These are phyloP conservation scores for Cladosporium sp. DNA, from an alignment of 2,329 filamentous ascomycete species.

Conservation along the genomic window DNA sequence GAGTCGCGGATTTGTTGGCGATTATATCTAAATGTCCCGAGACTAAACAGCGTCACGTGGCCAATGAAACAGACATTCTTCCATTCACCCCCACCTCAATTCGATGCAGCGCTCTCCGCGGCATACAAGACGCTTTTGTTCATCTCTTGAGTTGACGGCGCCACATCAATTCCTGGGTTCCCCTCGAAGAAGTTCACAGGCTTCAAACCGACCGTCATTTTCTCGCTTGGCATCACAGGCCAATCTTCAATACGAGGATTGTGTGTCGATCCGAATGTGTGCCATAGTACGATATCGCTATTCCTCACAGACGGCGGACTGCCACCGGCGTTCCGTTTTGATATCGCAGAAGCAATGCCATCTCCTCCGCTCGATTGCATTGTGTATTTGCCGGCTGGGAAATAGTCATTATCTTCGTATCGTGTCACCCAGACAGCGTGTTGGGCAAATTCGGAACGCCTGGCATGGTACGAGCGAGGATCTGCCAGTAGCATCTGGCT, in stretches of 20 bases:
- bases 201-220: conserved; percentile 49
- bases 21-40: not conserved
- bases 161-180: conserved; percentile 57
- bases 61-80: not conserved
- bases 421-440: conserved; percentile 57
- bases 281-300: conserved; percentile 53
- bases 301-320: conserved; percentile 45
- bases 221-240: conserved; percentile 53
- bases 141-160: conserved; percentile 47
- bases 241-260: conserved; percentile 55
- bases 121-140: conserved; percentile 41
- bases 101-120: not conserved
- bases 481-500: conserved; percentile 53
- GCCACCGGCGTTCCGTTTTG: conserved; percentile 48
- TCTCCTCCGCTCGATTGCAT: conserved; percentile 48
- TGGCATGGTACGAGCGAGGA: conserved; percentile 45
- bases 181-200: conserved; percentile 56
- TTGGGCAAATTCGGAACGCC: conserved; percentile 51
- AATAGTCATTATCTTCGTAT: conserved; percentile 54
- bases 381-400: conserved; percentile 51
- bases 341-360: conserved; percentile 33
- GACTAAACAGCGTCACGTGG: not conserved
- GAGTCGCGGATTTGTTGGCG: not conserved
- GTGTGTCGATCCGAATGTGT: conserved; percentile 53
- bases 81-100: not conserved